Base-by-base conservation (phyloP, 2,329 filamentous ascomycete species). In the Aspergillus aculeatus region DNA sequence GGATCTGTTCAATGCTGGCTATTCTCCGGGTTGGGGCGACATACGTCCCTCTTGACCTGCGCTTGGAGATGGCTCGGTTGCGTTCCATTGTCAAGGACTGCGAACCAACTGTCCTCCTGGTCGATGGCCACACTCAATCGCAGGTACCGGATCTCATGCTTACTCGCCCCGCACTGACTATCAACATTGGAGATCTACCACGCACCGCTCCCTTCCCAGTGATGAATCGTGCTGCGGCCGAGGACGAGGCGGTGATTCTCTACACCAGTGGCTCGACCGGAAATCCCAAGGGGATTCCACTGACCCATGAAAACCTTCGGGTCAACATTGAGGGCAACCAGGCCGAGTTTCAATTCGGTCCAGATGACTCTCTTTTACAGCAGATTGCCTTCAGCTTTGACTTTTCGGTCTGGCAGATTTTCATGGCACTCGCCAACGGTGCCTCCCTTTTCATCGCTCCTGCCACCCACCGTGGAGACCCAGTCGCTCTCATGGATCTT, bases 11-110 rank as follows among this genome's bases (percentile, higher is more conserved):
- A 6, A 59, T 75, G 50, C 63, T 78, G 3, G 75, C 72, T 5
- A 69, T 76, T 21, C 52, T 73, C 49, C 63, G 67, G 1, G 59
- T 71, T 23, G 73, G 74, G 3, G 72, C 66, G 7, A 60, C 68
- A 3, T 78, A 76, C 52, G 55, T 76, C 5, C 75, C 75, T 0
- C 52, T 78, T 10, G 75, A 77, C 55, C 61, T 64, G 3, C 65
- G 68, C 12, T 68, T 64, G 7, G 66, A 69, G 0, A 53, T 65
- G 6, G 48, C 63, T n/a, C 68, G 72, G 29, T 64, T 71, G 4
- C 62, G 62, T 1, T 55, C 56, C n/a, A 68, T 76, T 12, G 23
- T 60, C 9, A 23, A 59, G 3, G 61, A 62, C 51, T 65, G 63
- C 3, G 19, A 60, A 4, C 48, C 62, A 6, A 12, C 11, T 2